Evolutionary conservation across 1,139 yeast genomes (phyloP), one percentile per base, ranked within the genome.

Genomic region (Yamadazyma dushanensis): DNA sequence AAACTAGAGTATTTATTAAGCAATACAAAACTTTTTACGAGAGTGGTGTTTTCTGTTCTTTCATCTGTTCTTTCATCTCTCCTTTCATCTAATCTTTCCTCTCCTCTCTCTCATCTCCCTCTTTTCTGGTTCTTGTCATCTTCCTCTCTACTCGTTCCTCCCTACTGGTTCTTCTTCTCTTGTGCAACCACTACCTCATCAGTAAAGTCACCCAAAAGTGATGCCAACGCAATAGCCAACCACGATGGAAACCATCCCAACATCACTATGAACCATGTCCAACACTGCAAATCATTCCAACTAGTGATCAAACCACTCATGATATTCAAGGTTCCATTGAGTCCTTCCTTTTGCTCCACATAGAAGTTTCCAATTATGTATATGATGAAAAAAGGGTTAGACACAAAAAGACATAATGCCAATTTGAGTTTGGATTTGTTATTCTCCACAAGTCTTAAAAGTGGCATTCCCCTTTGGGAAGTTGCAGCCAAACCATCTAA

Each of bases 201-300:
- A 11, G 28, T 26, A 38, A 60, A 59, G 18, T 61, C 57, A n/a
- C 70, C 70, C 26, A 61, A 45, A 7, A 53, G 43, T 38, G 58
- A 56, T 32, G 60, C 53, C 17, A 60, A 35, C 1, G 77, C 69
- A 14, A 77, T 64, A 16, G 75, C 59, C 2, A 79, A 38, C 97
- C 97, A 90, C 2, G 80, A 73, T 1, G 97, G 95, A 33, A 82
- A 62, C 96, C 96, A 89, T 0, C 89, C 83, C 27, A 83, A 65
- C 33, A 80, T 68, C 4, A 89, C 59, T 15, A 87, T 76, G 40
- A 77, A 74, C 95, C 96, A 88, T 0, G 96, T 86, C 94, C 96
- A 88, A 43, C 86, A 82, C 44, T 83, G 86, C 38, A 86, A 63
- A 25, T 81, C 78, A 23, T 66, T 56, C 85, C 92, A 86, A 2